These are phyloP conservation scores for Gossypium mustelinum DNA, from an alignment of 345 rosid genomes.

Conservation along the genomic window DNA sequence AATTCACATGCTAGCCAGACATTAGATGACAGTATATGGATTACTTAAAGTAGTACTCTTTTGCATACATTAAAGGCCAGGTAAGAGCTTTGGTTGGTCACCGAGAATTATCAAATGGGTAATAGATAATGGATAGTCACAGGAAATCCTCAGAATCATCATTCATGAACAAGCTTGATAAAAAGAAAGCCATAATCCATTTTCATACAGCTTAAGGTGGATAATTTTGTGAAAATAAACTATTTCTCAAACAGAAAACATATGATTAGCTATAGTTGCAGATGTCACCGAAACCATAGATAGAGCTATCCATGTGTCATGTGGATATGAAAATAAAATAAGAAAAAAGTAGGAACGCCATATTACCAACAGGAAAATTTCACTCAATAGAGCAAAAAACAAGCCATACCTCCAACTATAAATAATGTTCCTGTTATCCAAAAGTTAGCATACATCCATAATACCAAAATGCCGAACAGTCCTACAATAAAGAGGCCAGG, in stretches of 20 bases:
- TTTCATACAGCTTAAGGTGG: not conserved
- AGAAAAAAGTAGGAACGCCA: not conserved
- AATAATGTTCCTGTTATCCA: constrained; percentile 95
- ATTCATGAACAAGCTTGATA: too few species aligned
- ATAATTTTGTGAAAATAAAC: not conserved
- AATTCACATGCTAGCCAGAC: not conserved
- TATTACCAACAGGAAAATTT: constrained; percentile 1
- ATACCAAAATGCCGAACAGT: constrained; percentile 67
- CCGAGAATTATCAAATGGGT: not conserved
- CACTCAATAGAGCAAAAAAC: constrained; percentile 7
- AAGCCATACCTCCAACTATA: constrained; percentile 82
- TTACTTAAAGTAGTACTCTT: not conserved
- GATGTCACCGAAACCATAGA: not conserved
- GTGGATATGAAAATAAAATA: not conserved
- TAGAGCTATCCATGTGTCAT: not conserved
- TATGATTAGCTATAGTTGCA: not conserved
- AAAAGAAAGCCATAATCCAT: too few species aligned
- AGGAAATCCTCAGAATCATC: too few species aligned
- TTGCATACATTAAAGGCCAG: not conserved
- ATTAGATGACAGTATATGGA: not conserved
- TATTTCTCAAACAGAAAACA: not conserved
- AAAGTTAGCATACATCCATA: constrained; percentile 99
- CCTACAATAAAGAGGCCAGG: constrained; percentile 98
- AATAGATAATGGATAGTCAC: too few species aligned
- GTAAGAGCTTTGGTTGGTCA: not conserved